phyloP scores from a whole-genome alignment of 1,284 basidiomycete species.

The Bondarzewia mesenterica region DNA sequence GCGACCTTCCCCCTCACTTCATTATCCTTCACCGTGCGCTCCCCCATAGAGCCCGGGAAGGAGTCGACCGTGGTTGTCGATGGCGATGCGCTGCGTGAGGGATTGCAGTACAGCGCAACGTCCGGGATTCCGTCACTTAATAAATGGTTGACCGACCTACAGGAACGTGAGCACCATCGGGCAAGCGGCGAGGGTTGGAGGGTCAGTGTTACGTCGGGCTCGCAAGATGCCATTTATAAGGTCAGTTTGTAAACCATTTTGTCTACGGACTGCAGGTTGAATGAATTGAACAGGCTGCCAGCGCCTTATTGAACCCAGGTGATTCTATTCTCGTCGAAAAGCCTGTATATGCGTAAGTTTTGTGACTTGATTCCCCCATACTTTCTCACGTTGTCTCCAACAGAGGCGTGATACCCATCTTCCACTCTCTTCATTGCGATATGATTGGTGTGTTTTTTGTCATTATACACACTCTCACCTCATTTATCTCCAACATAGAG shows the following conservation, averaged over 20 bases:
- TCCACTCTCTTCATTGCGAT: too few relatives aligned
- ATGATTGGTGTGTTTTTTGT: constrained; percentile 46
- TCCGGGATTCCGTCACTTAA: constrained; percentile 55
- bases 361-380: constrained; percentile 6
- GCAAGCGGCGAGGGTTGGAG: constrained; percentile 56
- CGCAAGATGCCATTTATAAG: constrained; percentile 48
- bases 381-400: constrained; percentile 17
- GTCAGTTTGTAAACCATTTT: constrained; percentile 26
- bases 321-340: constrained; percentile 82
- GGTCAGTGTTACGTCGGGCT: constrained; percentile 65
- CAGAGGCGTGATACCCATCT: constrained; percentile 60
- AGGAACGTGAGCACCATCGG: constrained; percentile 57
- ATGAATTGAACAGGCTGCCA: constrained; percentile 36
- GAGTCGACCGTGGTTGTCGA: constrained; percentile 43
- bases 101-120: constrained; percentile 76
- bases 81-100: constrained; percentile 50
- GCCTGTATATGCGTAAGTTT: constrained; percentile 75
- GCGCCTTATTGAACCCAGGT: constrained; percentile 66
- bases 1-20: constrained; percentile 84
- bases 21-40: constrained; percentile 50
- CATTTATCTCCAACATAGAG: constrained; percentile 45
- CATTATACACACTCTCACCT: neutral
- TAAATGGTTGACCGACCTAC: constrained; percentile 57
- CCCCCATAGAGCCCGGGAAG: constrained; percentile 34
- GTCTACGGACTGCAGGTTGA: neutral